Evolutionary conservation across 352 stramenopile genomes (phyloP), one percentile per base, ranked within the genome.

Genomic region (Globisporangium abappressorium): DNA sequence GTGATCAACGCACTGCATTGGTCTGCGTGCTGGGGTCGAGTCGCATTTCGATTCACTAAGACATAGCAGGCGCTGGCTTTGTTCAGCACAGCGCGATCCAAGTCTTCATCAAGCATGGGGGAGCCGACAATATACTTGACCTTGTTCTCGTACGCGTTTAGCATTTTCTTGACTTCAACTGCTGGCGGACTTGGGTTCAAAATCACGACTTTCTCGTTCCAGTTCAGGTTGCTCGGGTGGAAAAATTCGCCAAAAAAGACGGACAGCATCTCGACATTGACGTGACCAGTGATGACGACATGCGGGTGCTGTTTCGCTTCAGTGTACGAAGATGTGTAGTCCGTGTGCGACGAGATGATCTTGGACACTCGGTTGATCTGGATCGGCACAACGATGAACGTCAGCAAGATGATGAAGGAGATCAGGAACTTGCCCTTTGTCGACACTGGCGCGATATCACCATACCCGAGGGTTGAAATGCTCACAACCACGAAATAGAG

Each of bases 181-280:
- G 76, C 79, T 5, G 89, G 89, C 20, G 82, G 84, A 2, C 75
- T 67, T 3, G 85, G 73, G 53, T 92, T 87, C 8, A 96, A 20
- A 20, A 96, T 91, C 15, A 96, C 84, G 5, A 92, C 77, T 14
- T 88, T 80, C 51, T 92, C 86, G 63, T 92, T 93, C 81, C 85
- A 93, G 56, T 93, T 92, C 26, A 93, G 65, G 54, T 96, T 94
- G 62, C 83, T 89, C 0, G 86, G 67, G 62, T 96, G 89, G 63
- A 96, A 96, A 65, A 95, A 94, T 66, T 96, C 84, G 0, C 66
- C 63, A n/a, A 94, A 83, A 64, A 96, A 96, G 11, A 87, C 64
- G 1, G 78, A 71, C 9, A 94, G 76, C 55, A 79, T 79, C 38
- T 89, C 77, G 0, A 74, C 78, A 34, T 92, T 81, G 22, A 96